These are phyloP conservation scores for Chloris gayana DNA, from an alignment of 176 grass and related monocot genomes.

Conservation along the genomic window DNA sequence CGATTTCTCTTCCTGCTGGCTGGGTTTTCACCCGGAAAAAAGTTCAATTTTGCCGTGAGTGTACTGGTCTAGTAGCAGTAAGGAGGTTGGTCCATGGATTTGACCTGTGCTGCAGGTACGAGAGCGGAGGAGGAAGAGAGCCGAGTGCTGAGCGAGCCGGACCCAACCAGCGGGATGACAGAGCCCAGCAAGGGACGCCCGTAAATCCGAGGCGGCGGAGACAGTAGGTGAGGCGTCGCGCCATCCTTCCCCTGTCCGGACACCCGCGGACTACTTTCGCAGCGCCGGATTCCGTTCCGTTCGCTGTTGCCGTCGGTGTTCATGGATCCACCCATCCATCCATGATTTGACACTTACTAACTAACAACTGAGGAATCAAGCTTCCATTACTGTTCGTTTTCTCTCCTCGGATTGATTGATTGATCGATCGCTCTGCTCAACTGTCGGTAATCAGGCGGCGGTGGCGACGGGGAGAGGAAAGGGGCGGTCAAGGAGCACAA, in stretches of 20 bases:
- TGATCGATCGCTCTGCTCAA: background rate
- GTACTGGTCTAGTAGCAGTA: background rate
- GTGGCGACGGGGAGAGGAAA: background rate
- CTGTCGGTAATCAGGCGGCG: conserved; percentile 20
- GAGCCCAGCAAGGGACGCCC: conserved; percentile 34
- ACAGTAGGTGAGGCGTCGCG: conserved; percentile 48
- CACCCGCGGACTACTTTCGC: background rate
- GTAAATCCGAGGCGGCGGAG: background rate
- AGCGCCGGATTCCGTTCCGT: background rate
- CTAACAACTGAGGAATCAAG: background rate
- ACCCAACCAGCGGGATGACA: conserved; percentile 51
- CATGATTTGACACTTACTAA: conserved; percentile 5
- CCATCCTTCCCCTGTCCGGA: conserved; percentile 3
- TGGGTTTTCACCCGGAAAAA: background rate
- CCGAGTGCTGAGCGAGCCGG: conserved; percentile 50
- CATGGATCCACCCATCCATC: conserved; percentile 12
- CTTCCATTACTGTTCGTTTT: background rate
- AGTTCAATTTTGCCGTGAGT: background rate
- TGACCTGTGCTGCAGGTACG: conserved; percentile 19
- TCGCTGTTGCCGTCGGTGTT: background rate
- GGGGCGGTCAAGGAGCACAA: conserved; percentile 33
- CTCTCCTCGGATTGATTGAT: too few relatives aligned
- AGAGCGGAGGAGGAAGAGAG: conserved; percentile 41
- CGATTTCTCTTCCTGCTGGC: background rate
- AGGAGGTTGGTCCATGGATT: background rate